Evolutionary conservation across 2,329 filamentous ascomycete species (phyloP).

Genomic region (Trichoderma aggressivum): DNA sequence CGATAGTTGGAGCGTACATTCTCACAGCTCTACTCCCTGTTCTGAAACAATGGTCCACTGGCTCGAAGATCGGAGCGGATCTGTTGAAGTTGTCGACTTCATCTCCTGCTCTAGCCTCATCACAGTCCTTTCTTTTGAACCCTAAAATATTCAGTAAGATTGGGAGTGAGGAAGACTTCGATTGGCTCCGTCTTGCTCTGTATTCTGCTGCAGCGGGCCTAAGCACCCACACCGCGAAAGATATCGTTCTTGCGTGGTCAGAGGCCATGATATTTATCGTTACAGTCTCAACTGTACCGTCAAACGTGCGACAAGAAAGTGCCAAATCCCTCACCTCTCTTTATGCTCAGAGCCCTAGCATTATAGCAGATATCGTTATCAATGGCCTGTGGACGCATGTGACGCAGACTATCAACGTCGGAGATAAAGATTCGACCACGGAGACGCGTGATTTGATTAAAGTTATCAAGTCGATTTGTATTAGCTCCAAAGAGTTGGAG

Average conservation of each 20-base stretch:
- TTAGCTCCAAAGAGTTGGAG: slow-evolving; percentile 49
- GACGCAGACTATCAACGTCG: slow-evolving; percentile 54
- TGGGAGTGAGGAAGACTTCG: slow-evolving; percentile 67
- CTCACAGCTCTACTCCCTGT: slow-evolving; percentile 61
- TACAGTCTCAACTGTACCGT: slow-evolving; percentile 58
- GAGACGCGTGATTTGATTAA: slow-evolving; percentile 62
- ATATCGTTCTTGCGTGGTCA: slow-evolving; percentile 69
- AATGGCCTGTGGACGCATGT: slow-evolving; percentile 79
- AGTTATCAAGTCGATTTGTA: slow-evolving; percentile 61
- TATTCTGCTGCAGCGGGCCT: slow-evolving; percentile 57
- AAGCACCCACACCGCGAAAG: slow-evolving; percentile 43
- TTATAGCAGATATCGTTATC: slow-evolving; percentile 62
- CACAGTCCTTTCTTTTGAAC: slow-evolving; percentile 84
- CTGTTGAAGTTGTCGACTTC: slow-evolving; percentile 61
- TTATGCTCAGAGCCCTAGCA: slow-evolving; percentile 57
- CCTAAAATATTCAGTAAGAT: slow-evolving; percentile 82
- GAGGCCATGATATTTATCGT: slow-evolving; percentile 80
- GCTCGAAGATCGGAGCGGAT: slow-evolving; percentile 42
- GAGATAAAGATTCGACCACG: slow-evolving; percentile 76
- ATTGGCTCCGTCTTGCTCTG: slow-evolving; percentile 73
- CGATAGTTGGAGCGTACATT: slow-evolving; percentile 77
- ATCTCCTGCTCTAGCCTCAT: slow-evolving; percentile 67
- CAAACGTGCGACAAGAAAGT: slow-evolving; percentile 62
- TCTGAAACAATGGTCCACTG: slow-evolving; percentile 53
- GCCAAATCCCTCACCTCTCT: slow-evolving; percentile 58